A percentile compares a stretch with the other conserved stretches of the same genome.
Evolutionary conservation across 208 protist species (phyloP).

Genomic region (Porcisia hertigi): DNA sequence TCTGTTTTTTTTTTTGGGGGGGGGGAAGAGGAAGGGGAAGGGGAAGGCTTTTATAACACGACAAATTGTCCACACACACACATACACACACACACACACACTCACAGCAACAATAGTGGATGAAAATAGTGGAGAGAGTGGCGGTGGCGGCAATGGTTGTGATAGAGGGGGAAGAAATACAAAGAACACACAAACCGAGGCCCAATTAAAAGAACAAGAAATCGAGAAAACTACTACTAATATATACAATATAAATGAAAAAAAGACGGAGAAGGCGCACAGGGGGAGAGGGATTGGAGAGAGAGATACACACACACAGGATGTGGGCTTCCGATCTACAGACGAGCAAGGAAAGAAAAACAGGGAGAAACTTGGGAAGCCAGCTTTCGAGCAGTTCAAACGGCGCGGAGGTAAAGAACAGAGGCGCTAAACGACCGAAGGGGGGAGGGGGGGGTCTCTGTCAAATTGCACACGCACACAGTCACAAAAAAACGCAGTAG

Average conservation of each 20-base stretch:
- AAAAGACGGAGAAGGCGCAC: background rate
- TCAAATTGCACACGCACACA: background rate
- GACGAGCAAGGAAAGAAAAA: background rate
- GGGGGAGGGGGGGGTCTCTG: background rate
- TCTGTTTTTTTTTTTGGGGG: background rate
- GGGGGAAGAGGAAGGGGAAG: background rate
- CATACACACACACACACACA: constrained; percentile 3
- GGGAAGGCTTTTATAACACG: background rate
- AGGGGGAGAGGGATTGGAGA: background rate
- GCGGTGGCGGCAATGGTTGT: background rate
- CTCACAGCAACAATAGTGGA: constrained; percentile 8
- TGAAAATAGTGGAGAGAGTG: background rate
- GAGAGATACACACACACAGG: background rate
- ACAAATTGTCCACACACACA: background rate
- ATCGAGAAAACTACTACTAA: background rate
- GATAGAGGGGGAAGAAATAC: background rate
- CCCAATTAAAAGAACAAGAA: constrained; percentile 1
- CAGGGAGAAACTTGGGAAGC: background rate
- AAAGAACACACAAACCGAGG: background rate
- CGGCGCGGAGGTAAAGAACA: constrained; percentile 2
- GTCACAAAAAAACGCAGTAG: background rate
- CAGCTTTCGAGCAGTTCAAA: background rate
- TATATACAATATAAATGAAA: background rate
- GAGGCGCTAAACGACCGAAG: background rate
- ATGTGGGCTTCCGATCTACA: background rate